phyloP scores from a whole-genome alignment of 805 yeast species.

The Wickerhamiella bombiphila region DNA sequence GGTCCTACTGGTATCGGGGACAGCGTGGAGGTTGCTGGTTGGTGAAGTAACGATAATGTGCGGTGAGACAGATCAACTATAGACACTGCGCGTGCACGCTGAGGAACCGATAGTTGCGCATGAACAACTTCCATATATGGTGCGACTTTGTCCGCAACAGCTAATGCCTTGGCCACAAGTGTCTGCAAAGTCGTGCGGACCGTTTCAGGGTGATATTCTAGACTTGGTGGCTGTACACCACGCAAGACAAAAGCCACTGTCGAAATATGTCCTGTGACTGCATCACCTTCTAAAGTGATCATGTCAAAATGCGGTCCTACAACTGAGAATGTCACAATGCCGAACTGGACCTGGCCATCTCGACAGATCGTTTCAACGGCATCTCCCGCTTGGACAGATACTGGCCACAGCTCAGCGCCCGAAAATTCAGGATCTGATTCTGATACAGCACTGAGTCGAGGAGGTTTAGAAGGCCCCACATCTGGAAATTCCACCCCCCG shows the following conservation, averaged over 20 bases:
- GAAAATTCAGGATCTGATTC: neutral
- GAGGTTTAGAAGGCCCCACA: no score
- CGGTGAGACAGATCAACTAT: conserved; percentile 7
- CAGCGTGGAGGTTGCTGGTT: neutral
- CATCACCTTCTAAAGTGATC: conserved; percentile 4
- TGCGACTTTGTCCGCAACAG: neutral
- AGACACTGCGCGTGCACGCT: conserved; percentile 9
- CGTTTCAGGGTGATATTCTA: neutral
- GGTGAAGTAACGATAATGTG: neutral
- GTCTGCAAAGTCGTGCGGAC: neutral
- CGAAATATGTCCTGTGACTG: neutral
- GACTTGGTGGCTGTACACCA: neutral
- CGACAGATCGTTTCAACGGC: conserved; percentile 11
- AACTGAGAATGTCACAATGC: conserved; percentile 14
- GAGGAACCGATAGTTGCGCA: conserved; percentile 3
- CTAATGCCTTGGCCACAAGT: neutral
- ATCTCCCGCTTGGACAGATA: conserved; percentile 13
- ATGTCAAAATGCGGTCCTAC: conserved; percentile 11
- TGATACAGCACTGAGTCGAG: no score
- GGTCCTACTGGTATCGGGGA: neutral
- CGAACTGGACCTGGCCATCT: conserved; percentile 8
- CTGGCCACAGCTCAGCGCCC: conserved; percentile 1
- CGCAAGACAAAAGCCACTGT: conserved; percentile 10
- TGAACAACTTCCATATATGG: conserved; percentile 7
- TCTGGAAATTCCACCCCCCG: no score